A percentile compares a stretch with the other conserved stretches of the same genome.
Conservation (phyloP, 2,329 filamentous ascomycete species). For the Sporothrix humicola region DNA sequence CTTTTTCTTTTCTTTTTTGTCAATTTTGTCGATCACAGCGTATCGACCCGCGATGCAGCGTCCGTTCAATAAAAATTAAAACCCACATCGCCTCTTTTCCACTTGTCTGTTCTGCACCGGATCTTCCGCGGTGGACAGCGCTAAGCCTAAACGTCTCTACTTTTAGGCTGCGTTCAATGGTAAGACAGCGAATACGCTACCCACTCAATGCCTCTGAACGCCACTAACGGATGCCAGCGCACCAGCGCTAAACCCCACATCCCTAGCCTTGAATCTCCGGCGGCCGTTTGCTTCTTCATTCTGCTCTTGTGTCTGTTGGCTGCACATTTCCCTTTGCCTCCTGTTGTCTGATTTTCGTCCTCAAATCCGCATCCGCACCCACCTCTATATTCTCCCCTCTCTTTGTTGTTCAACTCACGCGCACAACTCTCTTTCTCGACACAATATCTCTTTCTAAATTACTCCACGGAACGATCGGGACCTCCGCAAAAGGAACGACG, state of each 20-base stretch:
- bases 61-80: neutral
- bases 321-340: conserved; percentile 1
- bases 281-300: neutral
- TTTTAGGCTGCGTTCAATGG: conserved; percentile 10
- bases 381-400: neutral
- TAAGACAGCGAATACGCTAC: neutral
- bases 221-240: conserved; percentile 16
- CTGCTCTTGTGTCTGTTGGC: neutral
- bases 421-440: neutral
- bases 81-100: neutral
- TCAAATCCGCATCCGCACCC: neutral
- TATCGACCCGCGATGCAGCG: neutral
- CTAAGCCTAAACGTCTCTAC: conserved; percentile 16
- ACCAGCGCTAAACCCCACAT: conserved; percentile 28
- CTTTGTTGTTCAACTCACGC: neutral
- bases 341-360: neutral
- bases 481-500: neutral
- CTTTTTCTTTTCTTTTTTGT: neutral
- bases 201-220: neutral
- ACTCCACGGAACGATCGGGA: neutral
- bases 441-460: neutral
- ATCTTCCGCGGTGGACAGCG: conserved; percentile 22
- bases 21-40: neutral
- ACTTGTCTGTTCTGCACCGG: conserved; percentile 15
- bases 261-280: conserved; percentile 22